Conservation (phyloP, 805 yeast genomes). For the Teunomyces pallodes region DNA sequence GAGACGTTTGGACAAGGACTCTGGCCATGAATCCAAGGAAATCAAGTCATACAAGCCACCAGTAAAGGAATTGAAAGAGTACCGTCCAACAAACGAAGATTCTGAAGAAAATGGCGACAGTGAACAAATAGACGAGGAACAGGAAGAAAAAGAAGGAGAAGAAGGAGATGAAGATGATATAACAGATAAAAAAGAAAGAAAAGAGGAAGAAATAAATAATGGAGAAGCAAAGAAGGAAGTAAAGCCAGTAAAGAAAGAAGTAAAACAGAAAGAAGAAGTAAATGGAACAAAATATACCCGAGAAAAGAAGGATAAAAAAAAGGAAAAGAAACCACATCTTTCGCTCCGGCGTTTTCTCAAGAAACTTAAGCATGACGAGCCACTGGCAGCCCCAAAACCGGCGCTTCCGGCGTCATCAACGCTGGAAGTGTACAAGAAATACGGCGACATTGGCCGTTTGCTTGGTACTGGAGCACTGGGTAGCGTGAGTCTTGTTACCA, state of each 20-base stretch:
- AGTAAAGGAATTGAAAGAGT: no score
- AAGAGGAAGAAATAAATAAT: background rate
- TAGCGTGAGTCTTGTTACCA: conserved; percentile 75
- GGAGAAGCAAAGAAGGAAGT: background rate
- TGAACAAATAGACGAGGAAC: background rate
- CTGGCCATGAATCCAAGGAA: no score
- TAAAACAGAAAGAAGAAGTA: background rate
- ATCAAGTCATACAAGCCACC: no score
- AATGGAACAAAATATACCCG: background rate
- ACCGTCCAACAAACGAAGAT: no score
- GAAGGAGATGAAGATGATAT: background rate
- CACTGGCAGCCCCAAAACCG: background rate
- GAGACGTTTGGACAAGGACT: background rate
- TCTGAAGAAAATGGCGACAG: background rate
- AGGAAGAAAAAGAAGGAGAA: no score
- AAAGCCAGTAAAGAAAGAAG: background rate
- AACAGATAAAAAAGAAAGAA: background rate
- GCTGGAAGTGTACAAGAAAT: conserved; percentile 41
- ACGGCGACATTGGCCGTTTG: conserved; percentile 66
- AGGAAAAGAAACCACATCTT: conserved; percentile 19
- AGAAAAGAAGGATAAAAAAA: background rate
- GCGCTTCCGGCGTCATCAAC: conserved; percentile 2
- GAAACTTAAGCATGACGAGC: conserved; percentile 35
- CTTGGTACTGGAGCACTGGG: conserved; percentile 96
- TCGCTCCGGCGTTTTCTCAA: conserved; percentile 52